Evolutionary conservation across 179 eudicot species (phyloP), one percentile per base, ranked within the genome.

Genomic region (Silene vulgaris): DNA sequence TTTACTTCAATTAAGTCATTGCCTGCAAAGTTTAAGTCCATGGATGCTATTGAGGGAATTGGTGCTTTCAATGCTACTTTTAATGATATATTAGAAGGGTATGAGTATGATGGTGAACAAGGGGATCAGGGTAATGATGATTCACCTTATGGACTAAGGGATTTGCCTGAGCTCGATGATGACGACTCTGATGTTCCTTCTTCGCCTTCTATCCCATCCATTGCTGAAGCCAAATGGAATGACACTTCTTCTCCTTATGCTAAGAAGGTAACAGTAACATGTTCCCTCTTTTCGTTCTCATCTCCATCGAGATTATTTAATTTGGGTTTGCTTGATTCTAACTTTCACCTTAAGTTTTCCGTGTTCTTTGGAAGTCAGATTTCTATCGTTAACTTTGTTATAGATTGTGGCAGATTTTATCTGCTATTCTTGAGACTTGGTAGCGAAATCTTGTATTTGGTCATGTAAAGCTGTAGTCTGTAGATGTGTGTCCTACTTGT

Each of bases 181-280:
- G 90, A 83, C 2, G 60, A 56, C 69, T 73, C 75, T 54, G 86
- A 82, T 80, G 62, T 80, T 32, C 76, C 71, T 63, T 80, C 77
- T 76, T 85, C 89, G 57, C 80, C 96, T 74, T 79, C 89, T 2
- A 30, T 70, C 59, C 81, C 79, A 3, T 83, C 85, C 3, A 77
- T 77, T 79, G 82, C 81, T 56, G 90, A 93, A 28, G 84, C 88
- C 57, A 93, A 86, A 78, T 96, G 99, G 99, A 88, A 87, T 74
- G 97, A 93, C 84, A 93, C 91, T 64, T 86, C 78, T 32, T 76
- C 91, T 40, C 48, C 48, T 5, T 93, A 80, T 82, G 82, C 79
- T 40, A 81, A 89, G 79, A 93, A 91, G 97, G 97, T 96, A 88
- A 29, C n/a, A 68, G 97, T 96, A 88, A 29, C n/a, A 68, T 52